A percentile compares a stretch with the other conserved stretches of the same genome.
Evolutionary conservation across 1,139 yeast genomes (phyloP).

Genomic region (Hyphopichia wangnamkhiaoensis): DNA sequence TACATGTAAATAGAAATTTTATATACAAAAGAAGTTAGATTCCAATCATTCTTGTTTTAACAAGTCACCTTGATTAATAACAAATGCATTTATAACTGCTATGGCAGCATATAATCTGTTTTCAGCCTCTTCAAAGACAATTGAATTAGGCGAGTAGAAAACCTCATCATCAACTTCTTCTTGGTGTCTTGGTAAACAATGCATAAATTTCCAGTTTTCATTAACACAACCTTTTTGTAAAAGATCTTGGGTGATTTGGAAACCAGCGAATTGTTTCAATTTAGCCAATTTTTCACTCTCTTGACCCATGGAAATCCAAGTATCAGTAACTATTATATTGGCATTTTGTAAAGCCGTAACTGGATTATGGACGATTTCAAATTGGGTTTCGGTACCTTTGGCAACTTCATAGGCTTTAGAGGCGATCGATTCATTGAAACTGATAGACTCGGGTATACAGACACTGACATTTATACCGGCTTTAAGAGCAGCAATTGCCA

Average conservation of each 20-base stretch:
- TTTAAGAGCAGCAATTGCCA: constrained; percentile 87
- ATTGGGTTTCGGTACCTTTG: constrained; percentile 50
- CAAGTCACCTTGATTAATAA: constrained; percentile 73
- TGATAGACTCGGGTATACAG: constrained; percentile 64
- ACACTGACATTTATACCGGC: constrained; percentile 81
- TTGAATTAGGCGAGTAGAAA: constrained; percentile 77
- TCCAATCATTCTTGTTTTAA: neutral
- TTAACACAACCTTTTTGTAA: constrained; percentile 58
- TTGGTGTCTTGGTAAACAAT: constrained; percentile 91
- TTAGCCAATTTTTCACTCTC: constrained; percentile 74
- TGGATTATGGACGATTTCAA: constrained; percentile 75
- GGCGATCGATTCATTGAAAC: constrained; percentile 1
- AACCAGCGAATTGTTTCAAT: constrained; percentile 79
- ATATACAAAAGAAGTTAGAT: too few relatives aligned
- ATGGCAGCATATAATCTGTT: constrained; percentile 95
- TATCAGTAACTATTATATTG: constrained; percentile 89
- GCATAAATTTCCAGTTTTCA: constrained; percentile 86
- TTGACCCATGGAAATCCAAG: constrained; percentile 98
- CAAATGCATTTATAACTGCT: constrained; percentile 89
- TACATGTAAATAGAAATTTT: neutral
- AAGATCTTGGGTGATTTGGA: constrained; percentile 75
- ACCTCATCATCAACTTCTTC: constrained; percentile 95
- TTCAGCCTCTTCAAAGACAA: constrained; percentile 95
- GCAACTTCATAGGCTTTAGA: constrained; percentile 57
- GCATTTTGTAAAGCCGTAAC: constrained; percentile 68